Percentiles rank a stretch among this genome's conserved stretches.
Evolutionary conservation across 148 eudicot genomes (phyloP).

Genomic region (Pouteria glomerata): DNA sequence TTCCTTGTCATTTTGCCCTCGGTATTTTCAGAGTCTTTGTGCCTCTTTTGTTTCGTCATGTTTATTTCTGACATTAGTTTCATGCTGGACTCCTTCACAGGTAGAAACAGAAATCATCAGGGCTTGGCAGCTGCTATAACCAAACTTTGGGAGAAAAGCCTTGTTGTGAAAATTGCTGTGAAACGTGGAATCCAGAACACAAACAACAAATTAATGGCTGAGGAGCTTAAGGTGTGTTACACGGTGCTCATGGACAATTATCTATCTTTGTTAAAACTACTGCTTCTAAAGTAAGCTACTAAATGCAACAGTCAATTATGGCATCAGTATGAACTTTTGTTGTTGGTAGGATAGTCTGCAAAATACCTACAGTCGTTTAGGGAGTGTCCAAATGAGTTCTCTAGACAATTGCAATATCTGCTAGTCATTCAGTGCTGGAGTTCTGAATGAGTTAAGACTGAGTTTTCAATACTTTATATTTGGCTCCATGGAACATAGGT

Average conservation of each 20-base stretch:
- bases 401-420: not conserved
- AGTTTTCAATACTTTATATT: not conserved
- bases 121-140: slow-evolving; percentile 86
- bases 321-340: not conserved
- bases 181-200: slow-evolving; percentile 98
- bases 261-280: not conserved
- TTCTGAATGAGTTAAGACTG: not conserved
- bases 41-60: slow-evolving; percentile 9
- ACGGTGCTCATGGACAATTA: not conserved
- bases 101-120: slow-evolving; percentile 97
- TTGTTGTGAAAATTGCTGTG: slow-evolving; percentile 96
- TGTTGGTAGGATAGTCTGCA: not conserved
- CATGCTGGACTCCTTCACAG: slow-evolving; percentile 25
- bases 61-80: slow-evolving; percentile 10
- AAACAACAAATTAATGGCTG: slow-evolving; percentile 89
- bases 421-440: not conserved
- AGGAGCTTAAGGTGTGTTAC: slow-evolving; percentile 68
- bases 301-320: not conserved
- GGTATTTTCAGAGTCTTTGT: slow-evolving; percentile 38
- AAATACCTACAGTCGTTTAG: not conserved
- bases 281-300: not conserved
- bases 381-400: not conserved
- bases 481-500: not conserved
- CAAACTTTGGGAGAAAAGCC: slow-evolving; percentile 96
- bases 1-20: slow-evolving; percentile 99